Percentiles rank a stretch among this genome's conserved stretches.
Evolutionary conservation across 768 basidiomycete species (phyloP).

Genomic region (Suillus subalutaceus): DNA sequence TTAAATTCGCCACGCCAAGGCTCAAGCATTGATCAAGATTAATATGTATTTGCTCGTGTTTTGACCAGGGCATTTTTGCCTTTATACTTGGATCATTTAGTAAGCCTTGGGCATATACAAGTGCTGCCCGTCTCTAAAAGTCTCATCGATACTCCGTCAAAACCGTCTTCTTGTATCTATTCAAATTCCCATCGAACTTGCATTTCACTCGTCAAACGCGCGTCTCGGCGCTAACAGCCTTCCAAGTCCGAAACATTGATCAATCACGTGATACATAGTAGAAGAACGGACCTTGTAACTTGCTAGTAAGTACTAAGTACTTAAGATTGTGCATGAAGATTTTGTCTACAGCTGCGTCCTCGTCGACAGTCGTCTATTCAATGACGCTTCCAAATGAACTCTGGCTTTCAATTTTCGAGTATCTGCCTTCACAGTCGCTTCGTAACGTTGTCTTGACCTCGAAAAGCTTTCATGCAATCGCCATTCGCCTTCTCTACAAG

Average conservation of each 20-base stretch:
- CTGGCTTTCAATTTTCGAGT: constrained; percentile 42
- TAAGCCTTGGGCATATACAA: neutral
- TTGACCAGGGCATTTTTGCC: neutral
- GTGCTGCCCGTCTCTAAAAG: neutral
- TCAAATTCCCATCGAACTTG: neutral
- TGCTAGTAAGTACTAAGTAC: too few species aligned
- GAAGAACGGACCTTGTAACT: neutral
- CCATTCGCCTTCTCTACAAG: constrained; percentile 17
- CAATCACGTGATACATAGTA: neutral
- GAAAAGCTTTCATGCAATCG: constrained; percentile 35
- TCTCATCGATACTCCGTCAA: neutral
- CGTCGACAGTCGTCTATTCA: neutral
- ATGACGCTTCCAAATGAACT: constrained; percentile 37
- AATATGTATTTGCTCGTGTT: neutral
- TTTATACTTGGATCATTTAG: neutral
- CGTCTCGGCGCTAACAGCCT: neutral
- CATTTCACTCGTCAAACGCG: too few species aligned
- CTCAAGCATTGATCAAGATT: too few species aligned
- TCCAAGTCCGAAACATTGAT: neutral
- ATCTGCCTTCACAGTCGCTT: constrained; percentile 33
- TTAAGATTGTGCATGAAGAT: neutral
- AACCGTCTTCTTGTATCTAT: neutral
- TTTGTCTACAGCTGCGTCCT: neutral
- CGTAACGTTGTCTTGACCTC: constrained; percentile 33
- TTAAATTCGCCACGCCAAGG: too few species aligned